Percentiles rank a stretch among this genome's conserved stretches.
phyloP scores from a whole-genome alignment of 805 yeast genomes.

The Starmerella vitae region DNA sequence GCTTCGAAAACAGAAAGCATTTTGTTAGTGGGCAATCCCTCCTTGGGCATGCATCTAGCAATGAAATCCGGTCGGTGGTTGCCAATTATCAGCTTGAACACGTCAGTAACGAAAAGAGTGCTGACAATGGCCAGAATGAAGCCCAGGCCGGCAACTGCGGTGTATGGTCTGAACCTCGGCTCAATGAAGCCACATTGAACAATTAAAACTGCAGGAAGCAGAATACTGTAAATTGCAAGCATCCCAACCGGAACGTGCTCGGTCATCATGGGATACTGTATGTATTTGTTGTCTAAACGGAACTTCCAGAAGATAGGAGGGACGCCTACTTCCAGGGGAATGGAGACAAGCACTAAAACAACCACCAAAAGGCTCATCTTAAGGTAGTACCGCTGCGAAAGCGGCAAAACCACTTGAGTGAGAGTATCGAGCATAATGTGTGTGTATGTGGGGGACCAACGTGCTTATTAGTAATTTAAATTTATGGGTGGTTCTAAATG shows the following conservation, averaged over 20 bases:
- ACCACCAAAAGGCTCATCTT: background rate
- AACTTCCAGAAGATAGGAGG: slow-evolving; percentile 70
- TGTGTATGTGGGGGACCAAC: no score
- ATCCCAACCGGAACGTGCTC: slow-evolving; percentile 54
- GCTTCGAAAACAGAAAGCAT: slow-evolving; percentile 25
- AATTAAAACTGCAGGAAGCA: slow-evolving; percentile 24
- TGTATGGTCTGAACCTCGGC: slow-evolving; percentile 10
- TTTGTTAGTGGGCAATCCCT: slow-evolving; percentile 37
- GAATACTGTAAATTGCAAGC: slow-evolving; percentile 32
- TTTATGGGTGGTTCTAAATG: no score
- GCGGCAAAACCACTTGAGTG: slow-evolving; percentile 2
- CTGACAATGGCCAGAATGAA: slow-evolving; percentile 44
- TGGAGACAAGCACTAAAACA: slow-evolving; percentile 7
- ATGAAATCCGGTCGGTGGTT: slow-evolving; percentile 86
- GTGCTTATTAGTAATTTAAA: no score
- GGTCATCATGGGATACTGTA: slow-evolving; percentile 70
- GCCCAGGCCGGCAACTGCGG: slow-evolving; percentile 56
- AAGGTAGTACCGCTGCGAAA: slow-evolving; percentile 4
- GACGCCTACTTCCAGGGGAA: slow-evolving; percentile 18
- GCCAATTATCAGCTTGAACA: slow-evolving; percentile 72
- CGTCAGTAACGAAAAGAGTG: slow-evolving; percentile 53
- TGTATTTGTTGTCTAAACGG: slow-evolving; percentile 55
- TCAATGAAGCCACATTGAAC: slow-evolving; percentile 11
- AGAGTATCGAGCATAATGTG: background rate
- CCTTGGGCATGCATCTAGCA: slow-evolving; percentile 63